phyloP scores from a whole-genome alignment of 306 rosid genomes.

The Medicago lupulina region DNA sequence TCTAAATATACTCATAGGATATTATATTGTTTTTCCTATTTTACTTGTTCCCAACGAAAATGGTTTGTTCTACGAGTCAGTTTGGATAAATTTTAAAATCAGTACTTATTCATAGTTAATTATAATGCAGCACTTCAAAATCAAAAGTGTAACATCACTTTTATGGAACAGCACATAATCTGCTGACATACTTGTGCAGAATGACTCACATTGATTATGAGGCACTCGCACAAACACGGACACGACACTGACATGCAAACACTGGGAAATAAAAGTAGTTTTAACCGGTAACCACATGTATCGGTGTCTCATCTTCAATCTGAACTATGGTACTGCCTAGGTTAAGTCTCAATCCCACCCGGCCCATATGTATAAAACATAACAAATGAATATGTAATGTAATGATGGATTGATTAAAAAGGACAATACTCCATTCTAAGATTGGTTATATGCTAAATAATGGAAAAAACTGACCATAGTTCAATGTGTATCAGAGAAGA shows the following conservation, averaged over 20 bases:
- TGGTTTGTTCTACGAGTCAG: too few relatives aligned
- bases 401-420: neutral
- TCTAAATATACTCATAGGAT: neutral
- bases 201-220: neutral
- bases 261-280: neutral
- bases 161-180: neutral
- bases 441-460: neutral
- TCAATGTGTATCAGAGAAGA: neutral
- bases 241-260: neutral
- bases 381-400: neutral
- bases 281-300: neutral
- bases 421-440: neutral
- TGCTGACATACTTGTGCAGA: neutral
- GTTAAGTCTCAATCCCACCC: neutral
- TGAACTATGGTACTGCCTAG: neutral
- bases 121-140: neutral
- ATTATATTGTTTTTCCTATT: neutral
- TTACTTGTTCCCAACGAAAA: neutral
- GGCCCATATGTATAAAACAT: neutral
- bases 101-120: neutral
- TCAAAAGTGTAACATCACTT: conserved; percentile 13
- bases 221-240: neutral
- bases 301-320: neutral
- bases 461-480: neutral
- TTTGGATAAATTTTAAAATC: neutral